These are phyloP conservation scores for Sphagnurus paluster DNA, from an alignment of 1,284 basidiomycete genomes.

Conservation along the genomic window DNA sequence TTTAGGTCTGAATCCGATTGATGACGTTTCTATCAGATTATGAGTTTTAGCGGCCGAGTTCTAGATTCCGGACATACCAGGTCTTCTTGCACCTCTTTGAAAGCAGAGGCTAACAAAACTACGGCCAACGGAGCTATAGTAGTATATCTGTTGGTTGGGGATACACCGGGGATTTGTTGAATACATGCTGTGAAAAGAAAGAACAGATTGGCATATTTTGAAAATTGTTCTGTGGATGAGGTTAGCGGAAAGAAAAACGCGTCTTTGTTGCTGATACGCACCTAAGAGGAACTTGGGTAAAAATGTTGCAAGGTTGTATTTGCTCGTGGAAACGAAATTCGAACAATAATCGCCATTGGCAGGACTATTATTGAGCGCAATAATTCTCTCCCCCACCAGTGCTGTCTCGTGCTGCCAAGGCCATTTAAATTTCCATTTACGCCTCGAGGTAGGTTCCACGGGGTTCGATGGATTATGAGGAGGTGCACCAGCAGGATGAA, in stretches of 20 bases:
- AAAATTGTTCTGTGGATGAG: slow-evolving; percentile 82
- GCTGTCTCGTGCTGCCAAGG: slow-evolving; percentile 72
- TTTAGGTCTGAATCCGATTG: slow-evolving; percentile 95
- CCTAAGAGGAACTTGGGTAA: slow-evolving; percentile 92
- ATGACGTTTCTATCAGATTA: slow-evolving; percentile 79
- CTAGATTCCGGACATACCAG: slow-evolving; percentile 50
- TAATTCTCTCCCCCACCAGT: slow-evolving; percentile 63
- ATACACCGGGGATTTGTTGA: slow-evolving; percentile 97
- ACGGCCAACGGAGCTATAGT: slow-evolving; percentile 92
- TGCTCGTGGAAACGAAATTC: slow-evolving; percentile 94
- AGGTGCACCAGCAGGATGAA: slow-evolving; percentile 36
- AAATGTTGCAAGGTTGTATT: slow-evolving; percentile 91
- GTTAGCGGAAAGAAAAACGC: slow-evolving; percentile 4
- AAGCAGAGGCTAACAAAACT: slow-evolving; percentile 93
- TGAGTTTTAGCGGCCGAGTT: neutral
- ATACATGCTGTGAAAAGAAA: slow-evolving; percentile 99
- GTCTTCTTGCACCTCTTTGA: slow-evolving; percentile 97
- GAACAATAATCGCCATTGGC: slow-evolving; percentile 69
- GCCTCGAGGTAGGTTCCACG: slow-evolving; percentile 25
- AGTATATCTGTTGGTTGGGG: slow-evolving; percentile 94
- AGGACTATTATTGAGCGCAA: slow-evolving; percentile 78
- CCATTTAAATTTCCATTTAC: slow-evolving; percentile 63
- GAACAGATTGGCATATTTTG: slow-evolving; percentile 98
- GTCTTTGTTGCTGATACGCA: slow-evolving; percentile 39
- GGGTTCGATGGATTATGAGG: slow-evolving; percentile 35